Percentiles rank a stretch among this genome's conserved stretches.
Evolutionary conservation across 140 eudicot species (phyloP).

Genomic region (Erigeron philadelphicus): DNA sequence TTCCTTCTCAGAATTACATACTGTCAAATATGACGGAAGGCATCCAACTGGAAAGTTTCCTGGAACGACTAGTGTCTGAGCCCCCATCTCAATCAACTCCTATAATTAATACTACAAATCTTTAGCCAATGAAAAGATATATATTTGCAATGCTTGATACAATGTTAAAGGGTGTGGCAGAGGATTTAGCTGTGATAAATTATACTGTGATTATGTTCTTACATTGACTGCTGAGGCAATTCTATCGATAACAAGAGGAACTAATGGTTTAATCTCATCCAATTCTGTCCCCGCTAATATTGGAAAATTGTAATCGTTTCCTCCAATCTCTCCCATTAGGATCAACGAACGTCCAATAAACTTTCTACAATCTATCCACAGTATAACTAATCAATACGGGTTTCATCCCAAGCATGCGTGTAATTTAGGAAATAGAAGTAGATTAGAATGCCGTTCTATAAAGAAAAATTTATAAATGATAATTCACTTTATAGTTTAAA

Average conservation of each 20-base stretch:
- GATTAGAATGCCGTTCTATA: too few relatives aligned
- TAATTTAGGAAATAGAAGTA: too few relatives aligned
- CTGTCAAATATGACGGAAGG: slow-evolving; percentile 42
- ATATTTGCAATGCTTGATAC: too few relatives aligned
- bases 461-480: not conserved
- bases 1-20: slow-evolving; percentile 20
- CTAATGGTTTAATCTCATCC: slow-evolving; percentile 28
- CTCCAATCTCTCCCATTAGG: slow-evolving; percentile 65
- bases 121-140: not conserved
- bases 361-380: slow-evolving; percentile 29
- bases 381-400: not conserved
- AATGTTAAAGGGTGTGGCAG: too few relatives aligned
- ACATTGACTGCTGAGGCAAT: slow-evolving; percentile 45
- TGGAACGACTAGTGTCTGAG: slow-evolving; percentile 47
- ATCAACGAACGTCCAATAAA: slow-evolving; percentile 37
- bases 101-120: slow-evolving; percentile 1
- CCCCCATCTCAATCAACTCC: slow-evolving; percentile 64
- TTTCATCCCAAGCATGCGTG: too few relatives aligned
- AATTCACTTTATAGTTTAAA: not conserved
- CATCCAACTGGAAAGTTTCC: slow-evolving; percentile 73
- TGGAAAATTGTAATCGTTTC: slow-evolving; percentile 54
- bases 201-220: slow-evolving; percentile 16
- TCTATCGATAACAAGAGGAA: slow-evolving; percentile 46
- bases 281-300: slow-evolving; percentile 22
- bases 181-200: not conserved